Percentiles rank a stretch among this genome's conserved stretches.
Evolutionary conservation across 768 basidiomycete species (phyloP).

Genomic region (Leccinum variicolor): DNA sequence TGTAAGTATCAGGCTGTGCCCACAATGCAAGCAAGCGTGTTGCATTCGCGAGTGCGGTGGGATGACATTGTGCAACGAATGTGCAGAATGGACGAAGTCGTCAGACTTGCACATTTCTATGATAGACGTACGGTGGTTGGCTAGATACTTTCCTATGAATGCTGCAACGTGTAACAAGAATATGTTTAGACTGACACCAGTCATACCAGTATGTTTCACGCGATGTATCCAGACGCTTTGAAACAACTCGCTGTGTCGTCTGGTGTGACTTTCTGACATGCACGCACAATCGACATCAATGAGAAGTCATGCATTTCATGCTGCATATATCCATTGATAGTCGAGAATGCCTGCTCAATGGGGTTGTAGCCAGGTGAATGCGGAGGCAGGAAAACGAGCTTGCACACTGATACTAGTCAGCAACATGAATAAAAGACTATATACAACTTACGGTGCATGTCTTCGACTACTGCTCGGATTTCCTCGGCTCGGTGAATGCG

Average conservation of each 20-base stretch:
- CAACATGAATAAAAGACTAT: background rate
- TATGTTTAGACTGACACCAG: too few relatives aligned
- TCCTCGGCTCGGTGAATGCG: background rate
- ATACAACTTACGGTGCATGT: background rate
- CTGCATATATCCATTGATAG: background rate
- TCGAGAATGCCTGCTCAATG: background rate
- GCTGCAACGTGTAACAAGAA: too few relatives aligned
- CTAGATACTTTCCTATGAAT: too few relatives aligned
- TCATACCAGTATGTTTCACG: constrained; percentile 47
- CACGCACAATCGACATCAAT: background rate
- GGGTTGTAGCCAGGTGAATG: background rate
- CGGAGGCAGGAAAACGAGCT: background rate
- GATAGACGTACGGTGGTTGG: too few relatives aligned
- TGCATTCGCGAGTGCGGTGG: too few relatives aligned
- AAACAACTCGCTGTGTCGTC: too few relatives aligned
- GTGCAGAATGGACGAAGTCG: too few relatives aligned
- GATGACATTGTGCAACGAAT: too few relatives aligned
- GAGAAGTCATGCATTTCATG: background rate
- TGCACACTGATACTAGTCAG: background rate
- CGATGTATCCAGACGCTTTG: too few relatives aligned
- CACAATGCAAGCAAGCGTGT: too few relatives aligned
- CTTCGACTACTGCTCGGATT: background rate
- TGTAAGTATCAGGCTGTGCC: too few relatives aligned
- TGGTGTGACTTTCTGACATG: background rate
- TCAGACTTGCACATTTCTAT: too few relatives aligned